phyloP scores from a whole-genome alignment of 495 filamentous ascomycete genomes.

The Pseudevernia furfuracea region DNA sequence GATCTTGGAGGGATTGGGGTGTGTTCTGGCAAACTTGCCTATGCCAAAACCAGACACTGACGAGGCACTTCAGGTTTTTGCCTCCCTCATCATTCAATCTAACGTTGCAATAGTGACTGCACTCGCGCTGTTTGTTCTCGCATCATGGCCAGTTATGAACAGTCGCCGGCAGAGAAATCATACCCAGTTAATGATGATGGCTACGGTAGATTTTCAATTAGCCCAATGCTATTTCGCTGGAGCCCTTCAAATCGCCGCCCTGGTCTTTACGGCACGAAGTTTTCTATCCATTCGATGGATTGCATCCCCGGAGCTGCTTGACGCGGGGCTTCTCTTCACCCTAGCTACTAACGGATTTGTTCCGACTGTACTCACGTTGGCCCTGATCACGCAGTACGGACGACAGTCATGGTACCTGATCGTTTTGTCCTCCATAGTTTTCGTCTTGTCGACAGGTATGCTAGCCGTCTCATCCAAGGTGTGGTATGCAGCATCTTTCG shows the following conservation, averaged over 20 bases:
- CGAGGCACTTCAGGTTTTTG: not conserved
- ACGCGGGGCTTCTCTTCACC: not conserved
- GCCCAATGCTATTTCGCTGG: slow-evolving; percentile 18
- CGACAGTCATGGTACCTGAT: slow-evolving; percentile 14
- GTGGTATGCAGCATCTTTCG: not conserved
- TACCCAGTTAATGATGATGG: not conserved
- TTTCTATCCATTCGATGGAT: not conserved
- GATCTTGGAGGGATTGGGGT: slow-evolving; percentile 14
- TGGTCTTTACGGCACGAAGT: not conserved
- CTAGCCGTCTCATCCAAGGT: not conserved
- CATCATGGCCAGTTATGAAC: not conserved
- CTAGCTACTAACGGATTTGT: slow-evolving; percentile 8
- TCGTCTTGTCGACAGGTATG: not conserved
- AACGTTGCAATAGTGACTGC: not conserved
- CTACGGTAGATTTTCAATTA: slow-evolving; percentile 11
- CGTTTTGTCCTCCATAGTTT: not conserved
- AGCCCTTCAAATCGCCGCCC: slow-evolving; percentile 12
- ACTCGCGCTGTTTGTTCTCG: not conserved
- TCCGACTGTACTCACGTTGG: slow-evolving; percentile 1
- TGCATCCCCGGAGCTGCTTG: not conserved
- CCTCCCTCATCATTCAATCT: not conserved
- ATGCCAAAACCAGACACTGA: not conserved
- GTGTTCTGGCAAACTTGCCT: not conserved
- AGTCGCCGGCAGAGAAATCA: not conserved
- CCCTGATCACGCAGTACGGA: slow-evolving; percentile 3